Evolutionary conservation across 1,284 basidiomycete genomes (phyloP).

Genomic region (Heimioporus retisporus): DNA sequence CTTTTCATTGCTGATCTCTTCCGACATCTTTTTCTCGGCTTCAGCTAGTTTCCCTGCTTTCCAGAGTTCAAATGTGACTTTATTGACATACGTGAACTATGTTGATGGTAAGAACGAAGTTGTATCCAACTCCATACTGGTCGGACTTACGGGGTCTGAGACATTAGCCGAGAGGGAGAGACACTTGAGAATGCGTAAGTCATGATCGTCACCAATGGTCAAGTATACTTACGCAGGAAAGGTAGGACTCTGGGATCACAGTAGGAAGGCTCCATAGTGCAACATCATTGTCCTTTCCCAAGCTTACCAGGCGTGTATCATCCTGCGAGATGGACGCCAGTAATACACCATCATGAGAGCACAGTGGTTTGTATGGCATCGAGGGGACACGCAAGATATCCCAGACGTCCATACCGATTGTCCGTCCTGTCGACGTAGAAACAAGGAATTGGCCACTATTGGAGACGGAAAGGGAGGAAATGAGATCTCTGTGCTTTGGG

Average conservation of each 20-base stretch:
- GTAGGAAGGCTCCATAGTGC: neutral
- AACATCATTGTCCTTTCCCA: neutral
- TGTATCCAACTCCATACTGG: too few species aligned
- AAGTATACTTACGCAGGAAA: too few species aligned
- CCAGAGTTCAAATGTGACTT: too few species aligned
- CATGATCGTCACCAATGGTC: too few species aligned
- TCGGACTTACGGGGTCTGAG: too few species aligned
- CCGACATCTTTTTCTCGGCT: constrained; percentile 15
- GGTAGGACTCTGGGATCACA: too few species aligned
- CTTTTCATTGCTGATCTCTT: constrained; percentile 9
- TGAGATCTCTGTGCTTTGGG: constrained; percentile 11
- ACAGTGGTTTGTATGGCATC: neutral
- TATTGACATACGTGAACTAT: too few species aligned
- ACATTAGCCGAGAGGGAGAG: too few species aligned
- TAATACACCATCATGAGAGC: neutral
- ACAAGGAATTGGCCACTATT: constrained; percentile 16
- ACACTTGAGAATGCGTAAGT: too few species aligned
- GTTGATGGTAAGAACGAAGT: too few species aligned
- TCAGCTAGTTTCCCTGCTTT: constrained; percentile 7
- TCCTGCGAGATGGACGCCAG: neutral
- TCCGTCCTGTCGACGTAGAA: constrained; percentile 17
- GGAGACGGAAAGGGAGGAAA: constrained; percentile 11
- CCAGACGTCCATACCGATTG: constrained; percentile 19
- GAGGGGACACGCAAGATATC: constrained; percentile 3
- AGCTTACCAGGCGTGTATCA: neutral